A percentile compares a stretch with the other conserved stretches of the same genome.
Evolutionary conservation across 139 green algal species (phyloP).

Genomic region (Chlorella sorokiniana): DNA sequence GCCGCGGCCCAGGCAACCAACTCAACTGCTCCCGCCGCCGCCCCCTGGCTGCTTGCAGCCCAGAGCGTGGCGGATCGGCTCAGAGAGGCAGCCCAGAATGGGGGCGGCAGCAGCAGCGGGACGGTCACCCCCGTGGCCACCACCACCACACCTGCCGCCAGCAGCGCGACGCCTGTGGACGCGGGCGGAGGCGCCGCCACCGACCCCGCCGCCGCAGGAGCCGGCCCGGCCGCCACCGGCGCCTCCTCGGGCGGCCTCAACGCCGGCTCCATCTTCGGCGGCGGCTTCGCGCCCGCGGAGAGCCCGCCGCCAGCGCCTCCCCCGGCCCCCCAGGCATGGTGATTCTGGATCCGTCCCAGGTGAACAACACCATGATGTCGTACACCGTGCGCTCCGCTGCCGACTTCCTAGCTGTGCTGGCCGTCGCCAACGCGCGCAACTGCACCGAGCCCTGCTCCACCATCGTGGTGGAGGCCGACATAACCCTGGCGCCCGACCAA

Average conservation of each 20-base stretch:
- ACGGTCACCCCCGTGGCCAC: background rate
- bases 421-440: slow-evolving; percentile 6
- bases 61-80: slow-evolving; percentile 1
- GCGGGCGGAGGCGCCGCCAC: too few species aligned
- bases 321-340: slow-evolving; percentile 10
- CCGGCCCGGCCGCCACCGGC: background rate
- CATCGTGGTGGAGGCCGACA: slow-evolving; percentile 16
- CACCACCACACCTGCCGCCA: too few species aligned
- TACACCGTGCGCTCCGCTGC: background rate
- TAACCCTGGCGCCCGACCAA: background rate
- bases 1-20: too few species aligned
- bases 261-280: slow-evolving; percentile 4
- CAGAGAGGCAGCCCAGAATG: background rate
- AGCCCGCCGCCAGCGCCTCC: background rate
- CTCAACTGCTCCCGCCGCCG: background rate
- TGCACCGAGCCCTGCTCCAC: slow-evolving; percentile 24
- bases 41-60: background rate
- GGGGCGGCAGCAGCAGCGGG: background rate
- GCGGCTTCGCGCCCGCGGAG: background rate
- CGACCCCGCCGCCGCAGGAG: background rate
- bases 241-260: background rate
- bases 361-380: slow-evolving; percentile 10
- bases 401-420: background rate
- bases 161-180: too few species aligned
- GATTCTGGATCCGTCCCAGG: background rate